Percentiles rank a stretch among this genome's conserved stretches.
Evolutionary conservation across 106 monocot species (phyloP).

Genomic region (Dioscorea zingiberensis): DNA sequence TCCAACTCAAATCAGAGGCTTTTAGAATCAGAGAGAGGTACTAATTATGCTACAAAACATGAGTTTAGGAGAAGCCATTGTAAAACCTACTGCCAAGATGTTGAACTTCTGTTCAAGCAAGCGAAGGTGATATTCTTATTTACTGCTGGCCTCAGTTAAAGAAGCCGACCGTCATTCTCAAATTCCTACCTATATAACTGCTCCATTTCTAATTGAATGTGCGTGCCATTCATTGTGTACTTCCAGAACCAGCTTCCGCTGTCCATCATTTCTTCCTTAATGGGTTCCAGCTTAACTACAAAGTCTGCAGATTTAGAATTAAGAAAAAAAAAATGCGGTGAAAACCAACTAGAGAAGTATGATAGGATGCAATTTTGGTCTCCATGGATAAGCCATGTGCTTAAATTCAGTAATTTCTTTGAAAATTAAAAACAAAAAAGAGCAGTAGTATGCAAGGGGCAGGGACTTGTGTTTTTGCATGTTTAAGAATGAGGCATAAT

Average conservation of each 20-base stretch:
- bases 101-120: constrained; percentile 13
- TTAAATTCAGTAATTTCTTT: too few species aligned
- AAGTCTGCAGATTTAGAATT: constrained; percentile 10
- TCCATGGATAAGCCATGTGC: too few species aligned
- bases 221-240: constrained; percentile 47
- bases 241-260: constrained; percentile 88
- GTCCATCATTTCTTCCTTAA: constrained; percentile 58
- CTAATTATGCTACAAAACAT: too few species aligned
- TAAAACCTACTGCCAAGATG: constrained; percentile 1
- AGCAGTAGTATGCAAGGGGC: too few species aligned
- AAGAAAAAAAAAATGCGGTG: too few species aligned
- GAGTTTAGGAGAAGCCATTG: neutral
- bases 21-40: too few species aligned
- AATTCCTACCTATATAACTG: constrained; percentile 20
- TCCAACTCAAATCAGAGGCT: too few species aligned
- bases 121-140: neutral
- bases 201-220: constrained; percentile 64
- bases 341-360: too few species aligned
- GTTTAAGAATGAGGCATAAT: too few species aligned
- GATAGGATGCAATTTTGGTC: too few species aligned
- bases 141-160: neutral
- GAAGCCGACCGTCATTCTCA: constrained; percentile 4
- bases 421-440: too few species aligned
- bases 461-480: too few species aligned
- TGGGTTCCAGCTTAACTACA: constrained; percentile 44